A percentile compares a stretch with the other conserved stretches of the same genome.
Evolutionary conservation across 176 grass and related monocot genomes (phyloP).

Genomic region (Cenchrus fungigraminus): DNA sequence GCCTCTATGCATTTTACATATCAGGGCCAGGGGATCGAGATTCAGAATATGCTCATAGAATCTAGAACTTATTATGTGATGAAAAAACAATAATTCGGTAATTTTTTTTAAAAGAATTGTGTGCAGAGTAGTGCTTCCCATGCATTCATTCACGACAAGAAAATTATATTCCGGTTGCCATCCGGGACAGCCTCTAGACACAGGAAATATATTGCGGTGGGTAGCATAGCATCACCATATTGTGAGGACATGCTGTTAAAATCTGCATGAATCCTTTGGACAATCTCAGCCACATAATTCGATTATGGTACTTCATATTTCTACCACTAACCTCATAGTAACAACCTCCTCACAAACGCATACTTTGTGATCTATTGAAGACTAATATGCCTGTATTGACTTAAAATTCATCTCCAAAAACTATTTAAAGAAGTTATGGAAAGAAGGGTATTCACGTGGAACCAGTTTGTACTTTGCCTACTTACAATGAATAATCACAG

Average conservation of each 20-base stretch:
- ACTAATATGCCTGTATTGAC: constrained; percentile 39
- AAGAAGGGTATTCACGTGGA: constrained; percentile 53
- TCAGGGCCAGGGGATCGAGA: background rate
- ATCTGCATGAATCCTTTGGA: constrained; percentile 8
- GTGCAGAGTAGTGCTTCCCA: background rate
- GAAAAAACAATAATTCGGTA: too few relatives aligned
- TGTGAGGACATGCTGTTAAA: background rate
- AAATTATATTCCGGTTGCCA: background rate
- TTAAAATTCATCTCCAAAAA: constrained; percentile 25
- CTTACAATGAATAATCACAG: constrained; percentile 61
- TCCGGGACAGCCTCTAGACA: background rate
- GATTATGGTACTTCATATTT: background rate
- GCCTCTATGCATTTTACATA: background rate
- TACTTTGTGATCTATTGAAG: constrained; percentile 35
- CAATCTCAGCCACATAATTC: background rate
- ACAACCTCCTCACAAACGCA: constrained; percentile 17
- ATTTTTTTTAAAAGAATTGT: background rate
- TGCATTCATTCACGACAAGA: background rate
- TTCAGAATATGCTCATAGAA: too few relatives aligned
- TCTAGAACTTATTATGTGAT: too few relatives aligned
- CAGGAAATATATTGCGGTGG: background rate
- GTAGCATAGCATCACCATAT: background rate
- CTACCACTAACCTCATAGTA: constrained; percentile 32
- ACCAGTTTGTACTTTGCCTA: constrained; percentile 57
- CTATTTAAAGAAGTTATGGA: constrained; percentile 17